phyloP scores from a whole-genome alignment of 306 rosid species.

The Prunus davidiana region DNA sequence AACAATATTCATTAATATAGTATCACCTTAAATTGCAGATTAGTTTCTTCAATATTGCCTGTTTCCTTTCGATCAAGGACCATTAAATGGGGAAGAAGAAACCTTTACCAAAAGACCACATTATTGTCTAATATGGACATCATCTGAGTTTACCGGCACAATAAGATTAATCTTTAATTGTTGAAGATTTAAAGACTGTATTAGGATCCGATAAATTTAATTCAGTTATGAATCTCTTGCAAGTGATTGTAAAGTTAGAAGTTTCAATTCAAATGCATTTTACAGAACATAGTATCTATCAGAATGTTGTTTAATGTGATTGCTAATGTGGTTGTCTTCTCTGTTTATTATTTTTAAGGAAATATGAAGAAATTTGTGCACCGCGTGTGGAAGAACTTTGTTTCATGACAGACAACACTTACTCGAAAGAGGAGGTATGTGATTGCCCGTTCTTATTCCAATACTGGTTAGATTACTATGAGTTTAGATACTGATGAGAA shows the following conservation, averaged over 20 bases:
- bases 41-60: background rate
- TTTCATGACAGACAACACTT: conserved; percentile 61
- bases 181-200: background rate
- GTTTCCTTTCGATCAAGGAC: too few species aligned
- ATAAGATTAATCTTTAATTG: background rate
- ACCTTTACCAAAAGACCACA: background rate
- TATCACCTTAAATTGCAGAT: background rate
- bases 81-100: background rate
- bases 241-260: background rate
- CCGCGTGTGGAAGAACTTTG: conserved; percentile 63
- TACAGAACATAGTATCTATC: background rate
- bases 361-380: conserved; percentile 64
- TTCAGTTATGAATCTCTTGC: background rate
- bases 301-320: background rate
- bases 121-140: background rate
- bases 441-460: background rate
- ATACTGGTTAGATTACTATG: background rate
- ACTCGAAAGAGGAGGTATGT: conserved; percentile 58
- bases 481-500: background rate
- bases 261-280: background rate
- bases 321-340: conserved; percentile 9
- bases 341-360: conserved; percentile 34
- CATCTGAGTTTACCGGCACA: background rate
- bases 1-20: background rate
- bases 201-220: background rate